A percentile compares a stretch with the other conserved stretches of the same genome.
phyloP scores from a whole-genome alignment of 2,329 filamentous ascomycete genomes.

The Xylaria sp. region DNA sequence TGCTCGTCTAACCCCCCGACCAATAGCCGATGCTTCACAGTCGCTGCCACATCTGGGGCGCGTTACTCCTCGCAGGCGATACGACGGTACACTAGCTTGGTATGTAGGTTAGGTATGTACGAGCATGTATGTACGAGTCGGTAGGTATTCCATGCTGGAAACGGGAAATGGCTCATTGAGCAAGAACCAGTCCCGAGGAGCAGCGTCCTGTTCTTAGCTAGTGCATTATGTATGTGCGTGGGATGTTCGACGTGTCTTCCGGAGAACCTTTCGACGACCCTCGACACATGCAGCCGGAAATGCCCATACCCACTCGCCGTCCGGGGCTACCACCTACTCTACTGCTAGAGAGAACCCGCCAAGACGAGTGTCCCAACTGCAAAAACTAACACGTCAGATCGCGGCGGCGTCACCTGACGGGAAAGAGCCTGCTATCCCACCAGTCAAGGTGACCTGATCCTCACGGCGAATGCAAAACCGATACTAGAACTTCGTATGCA shows the following conservation, averaged over 20 bases:
- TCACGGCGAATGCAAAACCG: background rate
- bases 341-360: conserved; percentile 1
- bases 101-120: background rate
- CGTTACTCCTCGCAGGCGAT: background rate
- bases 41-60: background rate
- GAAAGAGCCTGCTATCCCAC: background rate
- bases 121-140: no score
- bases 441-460: background rate
- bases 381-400: conserved; percentile 18
- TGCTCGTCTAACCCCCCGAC: background rate
- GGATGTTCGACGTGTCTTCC: conserved; percentile 33
- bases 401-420: conserved; percentile 2
- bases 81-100: background rate
- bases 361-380: conserved; percentile 4
- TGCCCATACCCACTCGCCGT: conserved; percentile 14
- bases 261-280: conserved; percentile 20
- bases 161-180: conserved; percentile 18
- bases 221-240: conserved; percentile 24
- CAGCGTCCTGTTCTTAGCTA: conserved; percentile 20
- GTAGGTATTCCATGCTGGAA: background rate
- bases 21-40: conserved; percentile 1
- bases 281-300: conserved; percentile 17
- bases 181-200: background rate
- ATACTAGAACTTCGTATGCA: no score
- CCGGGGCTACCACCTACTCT: background rate